These are phyloP conservation scores for Chloris gayana DNA, from an alignment of 176 grass and related monocot genomes.

Conservation along the genomic window DNA sequence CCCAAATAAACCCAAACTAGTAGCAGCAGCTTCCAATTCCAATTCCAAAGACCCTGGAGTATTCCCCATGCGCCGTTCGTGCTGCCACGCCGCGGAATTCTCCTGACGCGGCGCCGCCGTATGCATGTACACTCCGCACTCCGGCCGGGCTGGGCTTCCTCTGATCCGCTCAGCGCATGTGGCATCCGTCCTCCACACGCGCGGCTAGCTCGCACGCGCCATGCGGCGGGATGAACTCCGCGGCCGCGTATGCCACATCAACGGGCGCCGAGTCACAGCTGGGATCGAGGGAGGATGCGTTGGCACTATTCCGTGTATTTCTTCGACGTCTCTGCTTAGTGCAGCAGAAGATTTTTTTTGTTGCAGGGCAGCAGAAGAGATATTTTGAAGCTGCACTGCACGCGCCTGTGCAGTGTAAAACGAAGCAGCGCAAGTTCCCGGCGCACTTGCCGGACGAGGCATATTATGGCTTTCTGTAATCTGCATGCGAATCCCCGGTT, in stretches of 20 bases:
- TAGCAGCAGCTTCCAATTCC: slow-evolving; percentile 11
- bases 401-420: not conserved
- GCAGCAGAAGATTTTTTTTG: too few species aligned
- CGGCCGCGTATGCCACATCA: not conserved
- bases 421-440: not conserved
- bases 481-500: not conserved
- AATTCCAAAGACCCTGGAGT: slow-evolving; percentile 26
- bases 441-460: not conserved
- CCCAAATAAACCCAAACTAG: not conserved
- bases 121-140: too few species aligned
- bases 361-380: too few species aligned
- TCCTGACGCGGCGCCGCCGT: too few species aligned
- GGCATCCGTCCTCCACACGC: not conserved
- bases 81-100: not conserved
- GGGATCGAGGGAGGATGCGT: not conserved
- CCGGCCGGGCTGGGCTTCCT: too few species aligned
- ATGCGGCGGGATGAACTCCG: not conserved
- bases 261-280: not conserved
- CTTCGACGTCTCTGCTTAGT: too few species aligned
- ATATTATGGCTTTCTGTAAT: not conserved
- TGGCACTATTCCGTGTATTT: too few species aligned
- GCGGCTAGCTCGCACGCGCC: not conserved
- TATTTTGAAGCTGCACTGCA: not conserved
- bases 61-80: not conserved
- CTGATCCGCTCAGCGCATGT: too few species aligned